Percentiles rank a stretch among this genome's conserved stretches.
Evolutionary conservation across 2,329 filamentous ascomycete genomes (phyloP).

Genomic region (Fusarium keratoplasticum): DNA sequence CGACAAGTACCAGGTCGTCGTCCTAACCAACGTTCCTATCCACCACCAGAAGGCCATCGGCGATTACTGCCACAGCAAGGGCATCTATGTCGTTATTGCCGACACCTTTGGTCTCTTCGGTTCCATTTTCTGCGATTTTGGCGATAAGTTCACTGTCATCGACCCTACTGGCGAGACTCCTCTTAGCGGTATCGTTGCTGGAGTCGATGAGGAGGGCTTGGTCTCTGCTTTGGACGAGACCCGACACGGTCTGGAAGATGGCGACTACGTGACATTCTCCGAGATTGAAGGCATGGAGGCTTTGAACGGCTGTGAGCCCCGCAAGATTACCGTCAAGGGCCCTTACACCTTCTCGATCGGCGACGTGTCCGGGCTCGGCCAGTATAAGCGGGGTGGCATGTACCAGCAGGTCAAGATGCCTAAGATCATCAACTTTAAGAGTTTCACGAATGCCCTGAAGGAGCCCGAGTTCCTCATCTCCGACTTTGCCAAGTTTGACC

Average conservation of each 20-base stretch:
- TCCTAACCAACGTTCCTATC: slow-evolving; percentile 86
- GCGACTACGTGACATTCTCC: slow-evolving; percentile 94
- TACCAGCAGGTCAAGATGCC: slow-evolving; percentile 99
- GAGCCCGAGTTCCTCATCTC: slow-evolving; percentile 91
- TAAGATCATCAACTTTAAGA: slow-evolving; percentile 89
- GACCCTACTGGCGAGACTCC: slow-evolving; percentile 93
- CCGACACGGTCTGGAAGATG: slow-evolving; percentile 93
- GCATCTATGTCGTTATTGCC: slow-evolving; percentile 88
- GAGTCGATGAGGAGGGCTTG: slow-evolving; percentile 87
- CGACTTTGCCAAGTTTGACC: slow-evolving; percentile 98
- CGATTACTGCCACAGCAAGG: slow-evolving; percentile 94
- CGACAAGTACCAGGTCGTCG: slow-evolving; percentile 92
- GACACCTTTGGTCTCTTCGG: slow-evolving; percentile 96
- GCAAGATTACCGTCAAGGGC: slow-evolving; percentile 93
- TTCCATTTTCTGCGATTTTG: slow-evolving; percentile 97
- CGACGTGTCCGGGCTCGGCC: slow-evolving; percentile 86
- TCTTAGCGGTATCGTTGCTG: slow-evolving; percentile 87
- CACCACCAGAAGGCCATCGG: slow-evolving; percentile 85
- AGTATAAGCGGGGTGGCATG: slow-evolving; percentile 89
- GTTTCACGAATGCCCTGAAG: slow-evolving; percentile 80
- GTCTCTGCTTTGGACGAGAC: slow-evolving; percentile 96
- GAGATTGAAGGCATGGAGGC: slow-evolving; percentile 93
- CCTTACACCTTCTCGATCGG: slow-evolving; percentile 98
- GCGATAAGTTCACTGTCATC: slow-evolving; percentile 89
- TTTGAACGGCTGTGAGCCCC: slow-evolving; percentile 84